Evolutionary conservation across 345 rosid species (phyloP).

Genomic region (Murraya koenigii): DNA sequence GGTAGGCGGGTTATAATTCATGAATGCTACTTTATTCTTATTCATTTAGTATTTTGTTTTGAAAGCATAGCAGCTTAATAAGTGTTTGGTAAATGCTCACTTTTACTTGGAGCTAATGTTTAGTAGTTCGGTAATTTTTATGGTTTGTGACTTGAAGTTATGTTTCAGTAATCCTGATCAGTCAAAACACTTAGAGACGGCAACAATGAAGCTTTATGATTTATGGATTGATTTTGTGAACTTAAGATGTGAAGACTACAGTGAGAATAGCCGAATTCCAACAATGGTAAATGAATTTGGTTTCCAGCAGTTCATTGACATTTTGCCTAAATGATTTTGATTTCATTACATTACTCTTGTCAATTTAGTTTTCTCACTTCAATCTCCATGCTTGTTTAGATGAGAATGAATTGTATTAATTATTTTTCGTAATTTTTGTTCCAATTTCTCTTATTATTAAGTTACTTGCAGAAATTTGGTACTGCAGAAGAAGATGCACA

Average conservation of each 20-base stretch:
- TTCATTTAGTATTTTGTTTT: too few relatives aligned
- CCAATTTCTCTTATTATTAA: background rate
- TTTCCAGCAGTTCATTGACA: too few relatives aligned
- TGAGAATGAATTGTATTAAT: background rate
- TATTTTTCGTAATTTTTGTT: background rate
- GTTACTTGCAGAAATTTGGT: constrained; percentile 68
- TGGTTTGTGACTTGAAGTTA: constrained; percentile 22
- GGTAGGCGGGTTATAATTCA: constrained; percentile 30
- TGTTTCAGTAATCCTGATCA: constrained; percentile 90
- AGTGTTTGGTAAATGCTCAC: too few relatives aligned
- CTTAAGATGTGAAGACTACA: constrained; percentile 83
- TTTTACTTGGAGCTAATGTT: too few relatives aligned
- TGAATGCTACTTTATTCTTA: too few relatives aligned
- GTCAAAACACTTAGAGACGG: constrained; percentile 95
- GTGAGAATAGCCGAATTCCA: constrained; percentile 86
- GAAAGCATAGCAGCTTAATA: too few relatives aligned
- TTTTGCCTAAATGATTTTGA: background rate
- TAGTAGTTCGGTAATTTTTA: background rate
- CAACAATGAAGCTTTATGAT: constrained; percentile 80
- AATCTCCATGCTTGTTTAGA: background rate
- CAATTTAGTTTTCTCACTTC: background rate
- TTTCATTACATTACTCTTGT: background rate
- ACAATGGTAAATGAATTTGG: constrained; percentile 48
- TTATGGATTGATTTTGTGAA: constrained; percentile 95
- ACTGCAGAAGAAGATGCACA: constrained; percentile 93